Evolutionary conservation across 2,329 filamentous ascomycete species (phyloP).

Genomic region (Fusarium falciforme): DNA sequence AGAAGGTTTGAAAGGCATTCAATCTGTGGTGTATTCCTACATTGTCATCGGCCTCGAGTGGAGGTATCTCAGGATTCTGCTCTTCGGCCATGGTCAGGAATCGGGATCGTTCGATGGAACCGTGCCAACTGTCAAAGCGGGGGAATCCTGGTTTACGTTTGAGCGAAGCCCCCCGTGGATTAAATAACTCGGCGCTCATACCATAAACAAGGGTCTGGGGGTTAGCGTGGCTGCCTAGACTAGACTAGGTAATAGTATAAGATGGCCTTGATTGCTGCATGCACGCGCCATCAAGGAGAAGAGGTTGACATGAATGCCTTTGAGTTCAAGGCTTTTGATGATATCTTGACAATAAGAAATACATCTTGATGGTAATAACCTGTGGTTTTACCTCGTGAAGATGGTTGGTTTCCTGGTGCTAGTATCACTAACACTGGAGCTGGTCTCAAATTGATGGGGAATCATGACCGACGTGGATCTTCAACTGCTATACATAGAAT

Average conservation of each 20-base stretch:
- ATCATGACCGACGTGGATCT: no score
- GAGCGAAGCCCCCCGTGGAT: background rate
- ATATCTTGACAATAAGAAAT: no score
- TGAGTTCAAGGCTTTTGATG: no score
- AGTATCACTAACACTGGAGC: no score
- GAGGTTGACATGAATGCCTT: no score
- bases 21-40: background rate
- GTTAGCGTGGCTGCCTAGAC: background rate
- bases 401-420: no score
- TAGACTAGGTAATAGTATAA: background rate
- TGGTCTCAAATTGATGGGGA: no score
- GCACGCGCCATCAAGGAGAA: no score
- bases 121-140: background rate
- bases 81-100: background rate
- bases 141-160: background rate
- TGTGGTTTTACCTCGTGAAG: no score
- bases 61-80: background rate
- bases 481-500: no score
- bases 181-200: background rate
- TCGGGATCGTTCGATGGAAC: background rate
- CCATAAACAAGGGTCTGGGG: background rate
- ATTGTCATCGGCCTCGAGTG: conserved; percentile 1
- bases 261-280: background rate
- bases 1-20: background rate
- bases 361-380: no score